phyloP scores from a whole-genome alignment of 129 eudicot genomes.

The Chrysanthemum seticuspe region DNA sequence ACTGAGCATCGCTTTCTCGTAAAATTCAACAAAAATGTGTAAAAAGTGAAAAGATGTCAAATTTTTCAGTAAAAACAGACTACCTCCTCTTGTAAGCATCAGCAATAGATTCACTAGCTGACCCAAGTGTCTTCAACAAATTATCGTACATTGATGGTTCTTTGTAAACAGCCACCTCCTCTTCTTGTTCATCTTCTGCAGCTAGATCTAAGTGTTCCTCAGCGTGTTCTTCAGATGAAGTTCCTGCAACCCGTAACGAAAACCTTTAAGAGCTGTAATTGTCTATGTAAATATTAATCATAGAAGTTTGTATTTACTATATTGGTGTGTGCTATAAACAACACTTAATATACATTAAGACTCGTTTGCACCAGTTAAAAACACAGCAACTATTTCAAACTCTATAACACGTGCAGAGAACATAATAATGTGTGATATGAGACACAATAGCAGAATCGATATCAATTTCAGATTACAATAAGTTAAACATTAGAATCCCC shows the following conservation, averaged over 20 bases:
- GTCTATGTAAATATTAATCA: slow-evolving; percentile 5
- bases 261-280: background rate
- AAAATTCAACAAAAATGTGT: background rate
- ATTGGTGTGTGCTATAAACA: no score
- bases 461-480: no score
- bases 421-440: no score
- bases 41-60: background rate
- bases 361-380: background rate
- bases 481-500: background rate
- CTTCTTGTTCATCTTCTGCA: slow-evolving; percentile 54
- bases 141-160: slow-evolving; percentile 67
- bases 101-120: slow-evolving; percentile 45
- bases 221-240: slow-evolving; percentile 36
- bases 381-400: no score
- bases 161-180: slow-evolving; percentile 34
- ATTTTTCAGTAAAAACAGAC: background rate
- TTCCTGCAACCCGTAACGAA: slow-evolving; percentile 25
- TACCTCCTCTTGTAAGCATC: slow-evolving; percentile 63
- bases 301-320: background rate
- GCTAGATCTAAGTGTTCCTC: slow-evolving; percentile 39
- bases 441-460: no score
- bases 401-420: no score
- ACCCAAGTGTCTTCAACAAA: slow-evolving; percentile 55
- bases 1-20: background rate
- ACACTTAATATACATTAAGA: background rate